Conservation (phyloP, 208 protist species). For the Leishmania gerbilli region DNA sequence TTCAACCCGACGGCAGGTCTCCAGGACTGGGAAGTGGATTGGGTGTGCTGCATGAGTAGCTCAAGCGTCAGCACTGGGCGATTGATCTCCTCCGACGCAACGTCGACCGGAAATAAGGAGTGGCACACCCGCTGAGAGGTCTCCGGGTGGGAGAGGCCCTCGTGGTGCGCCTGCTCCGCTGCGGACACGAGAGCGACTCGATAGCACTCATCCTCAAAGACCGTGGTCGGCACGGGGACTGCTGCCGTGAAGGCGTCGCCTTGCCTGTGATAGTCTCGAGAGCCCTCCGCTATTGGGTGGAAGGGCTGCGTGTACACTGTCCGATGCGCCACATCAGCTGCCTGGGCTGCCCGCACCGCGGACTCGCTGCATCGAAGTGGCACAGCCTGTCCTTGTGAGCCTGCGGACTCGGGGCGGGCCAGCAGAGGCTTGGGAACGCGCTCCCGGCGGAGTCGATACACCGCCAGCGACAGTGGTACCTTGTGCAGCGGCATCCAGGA, state of each 20-base stretch:
- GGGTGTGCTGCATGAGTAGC: conserved; percentile 34
- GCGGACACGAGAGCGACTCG: conserved; percentile 21
- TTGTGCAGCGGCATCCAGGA: conserved; percentile 8
- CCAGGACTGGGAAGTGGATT: conserved; percentile 19
- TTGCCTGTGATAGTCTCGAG: conserved; percentile 5
- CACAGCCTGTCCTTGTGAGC: background rate
- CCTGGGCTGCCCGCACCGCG: background rate
- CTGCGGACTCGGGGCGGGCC: background rate
- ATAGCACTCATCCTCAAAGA: conserved; percentile 37
- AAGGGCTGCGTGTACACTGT: conserved; percentile 24
- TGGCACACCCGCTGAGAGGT: background rate
- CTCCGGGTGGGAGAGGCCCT: background rate
- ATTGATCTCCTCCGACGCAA: background rate
- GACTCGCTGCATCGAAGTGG: background rate
- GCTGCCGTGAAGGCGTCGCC: background rate
- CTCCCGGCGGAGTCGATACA: conserved; percentile 21
- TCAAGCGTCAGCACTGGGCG: conserved; percentile 27
- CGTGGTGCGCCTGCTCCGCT: conserved; percentile 1
- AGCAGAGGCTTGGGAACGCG: conserved; percentile 27
- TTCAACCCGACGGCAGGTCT: background rate
- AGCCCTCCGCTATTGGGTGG: conserved; percentile 13
- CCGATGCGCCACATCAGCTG: conserved; percentile 18
- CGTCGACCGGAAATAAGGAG: background rate
- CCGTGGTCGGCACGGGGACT: conserved; percentile 12
- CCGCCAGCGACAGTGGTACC: conserved; percentile 17